phyloP scores from a whole-genome alignment of 2,329 filamentous ascomycete species.

The Monascus ruber region DNA sequence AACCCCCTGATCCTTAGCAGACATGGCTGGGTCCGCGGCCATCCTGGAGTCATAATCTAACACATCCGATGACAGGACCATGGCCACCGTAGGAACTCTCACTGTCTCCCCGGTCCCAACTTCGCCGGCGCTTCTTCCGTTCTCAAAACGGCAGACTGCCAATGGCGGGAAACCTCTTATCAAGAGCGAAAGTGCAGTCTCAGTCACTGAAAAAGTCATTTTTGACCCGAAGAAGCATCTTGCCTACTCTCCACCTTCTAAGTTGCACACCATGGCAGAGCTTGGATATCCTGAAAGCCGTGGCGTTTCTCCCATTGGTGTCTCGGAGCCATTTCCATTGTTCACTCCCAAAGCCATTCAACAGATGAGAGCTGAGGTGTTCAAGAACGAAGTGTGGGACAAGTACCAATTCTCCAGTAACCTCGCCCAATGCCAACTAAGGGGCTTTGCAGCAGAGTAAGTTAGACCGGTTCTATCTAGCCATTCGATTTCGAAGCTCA shows the following conservation, averaged over 20 bases:
- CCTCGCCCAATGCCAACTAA: slow-evolving; percentile 44
- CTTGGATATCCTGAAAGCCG: slow-evolving; percentile 43
- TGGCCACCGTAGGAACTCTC: slow-evolving; percentile 8
- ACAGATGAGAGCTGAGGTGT: slow-evolving; percentile 52
- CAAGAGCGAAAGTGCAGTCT: slow-evolving; percentile 10
- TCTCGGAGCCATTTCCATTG: slow-evolving; percentile 54
- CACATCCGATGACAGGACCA: slow-evolving; percentile 2
- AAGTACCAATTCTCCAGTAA: slow-evolving; percentile 50
- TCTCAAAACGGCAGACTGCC: slow-evolving; percentile 7
- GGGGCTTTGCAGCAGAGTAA: slow-evolving; percentile 47
- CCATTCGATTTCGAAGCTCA: not conserved
- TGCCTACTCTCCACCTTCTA: slow-evolving; percentile 38
- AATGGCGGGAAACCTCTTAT: slow-evolving; percentile 21
- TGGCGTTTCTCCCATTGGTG: slow-evolving; percentile 52
- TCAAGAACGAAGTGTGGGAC: slow-evolving; percentile 44
- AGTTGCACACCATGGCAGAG: slow-evolving; percentile 50
- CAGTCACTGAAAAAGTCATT: slow-evolving; percentile 8
- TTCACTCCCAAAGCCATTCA: slow-evolving; percentile 52
- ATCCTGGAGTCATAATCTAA: too few relatives aligned
- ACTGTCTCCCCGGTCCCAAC: slow-evolving; percentile 16
- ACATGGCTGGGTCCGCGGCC: too few relatives aligned
- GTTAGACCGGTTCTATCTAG: slow-evolving; percentile 13
- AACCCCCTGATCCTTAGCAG: too few relatives aligned
- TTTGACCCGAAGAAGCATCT: slow-evolving; percentile 50
- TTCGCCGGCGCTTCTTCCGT: slow-evolving; percentile 5